Conservation (phyloP, 768 basidiomycete genomes). For the Gloeopeniophorella convolvens region DNA sequence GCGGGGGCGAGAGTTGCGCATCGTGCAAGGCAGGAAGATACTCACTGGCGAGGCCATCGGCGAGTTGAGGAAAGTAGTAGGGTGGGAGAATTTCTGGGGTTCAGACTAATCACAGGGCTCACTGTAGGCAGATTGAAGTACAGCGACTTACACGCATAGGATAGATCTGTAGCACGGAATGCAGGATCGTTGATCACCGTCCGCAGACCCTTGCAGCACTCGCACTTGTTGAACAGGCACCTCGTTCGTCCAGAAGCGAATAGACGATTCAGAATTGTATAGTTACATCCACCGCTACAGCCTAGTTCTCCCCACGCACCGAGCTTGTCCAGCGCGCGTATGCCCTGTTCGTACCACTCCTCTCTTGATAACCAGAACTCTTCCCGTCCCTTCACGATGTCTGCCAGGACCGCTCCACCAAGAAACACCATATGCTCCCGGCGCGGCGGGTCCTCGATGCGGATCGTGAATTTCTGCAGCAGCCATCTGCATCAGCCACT, state of each 20-base stretch:
- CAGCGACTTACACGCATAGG: no score
- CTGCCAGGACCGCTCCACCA: constrained; percentile 95
- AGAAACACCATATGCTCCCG: constrained; percentile 99
- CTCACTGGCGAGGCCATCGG: constrained; percentile 30
- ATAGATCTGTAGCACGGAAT: no score
- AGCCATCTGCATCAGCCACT: no score
- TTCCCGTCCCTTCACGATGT: constrained; percentile 93
- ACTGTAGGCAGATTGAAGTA: background rate
- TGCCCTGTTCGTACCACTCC: constrained; percentile 93
- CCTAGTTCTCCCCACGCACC: constrained; percentile 53
- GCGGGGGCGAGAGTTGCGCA: constrained; percentile 77
- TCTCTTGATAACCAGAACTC: constrained; percentile 95
- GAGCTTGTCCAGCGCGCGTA: constrained; percentile 77
- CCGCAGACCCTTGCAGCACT: no score
- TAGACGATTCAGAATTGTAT: constrained; percentile 10
- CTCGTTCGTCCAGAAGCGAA: background rate
- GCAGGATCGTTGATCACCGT: no score
- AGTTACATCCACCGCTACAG: background rate
- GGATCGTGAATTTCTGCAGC: constrained; percentile 95
- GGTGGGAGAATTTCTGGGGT: constrained; percentile 13
- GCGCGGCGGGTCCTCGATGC: constrained; percentile 95
- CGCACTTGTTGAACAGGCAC: no score
- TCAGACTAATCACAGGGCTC: background rate
- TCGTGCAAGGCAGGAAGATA: constrained; percentile 72
- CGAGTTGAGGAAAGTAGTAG: background rate